These are phyloP conservation scores for Straminergon stramineum DNA, from an alignment of 225 moss, liverwort and hornwort genomes.

Conservation along the genomic window DNA sequence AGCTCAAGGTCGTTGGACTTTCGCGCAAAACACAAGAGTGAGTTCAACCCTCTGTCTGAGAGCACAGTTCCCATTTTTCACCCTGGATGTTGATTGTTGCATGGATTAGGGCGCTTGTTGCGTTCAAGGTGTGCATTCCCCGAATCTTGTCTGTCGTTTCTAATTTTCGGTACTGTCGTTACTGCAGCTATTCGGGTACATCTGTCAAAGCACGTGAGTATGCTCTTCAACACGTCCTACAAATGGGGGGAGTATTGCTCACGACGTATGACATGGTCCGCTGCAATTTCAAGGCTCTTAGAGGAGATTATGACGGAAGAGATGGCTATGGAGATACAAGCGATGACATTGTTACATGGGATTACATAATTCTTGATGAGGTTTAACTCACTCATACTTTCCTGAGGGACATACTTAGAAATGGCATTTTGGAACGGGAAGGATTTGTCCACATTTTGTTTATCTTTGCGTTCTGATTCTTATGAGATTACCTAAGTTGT, in stretches of 20 bases:
- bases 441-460: neutral
- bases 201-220: slow-evolving; percentile 61
- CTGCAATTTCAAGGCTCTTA: slow-evolving; percentile 73
- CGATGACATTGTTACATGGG: slow-evolving; percentile 74
- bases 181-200: slow-evolving; percentile 66
- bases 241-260: slow-evolving; percentile 75
- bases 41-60: neutral
- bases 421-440: neutral
- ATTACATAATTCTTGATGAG: slow-evolving; percentile 94
- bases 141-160: neutral
- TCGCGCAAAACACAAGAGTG: slow-evolving; percentile 69
- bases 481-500: neutral
- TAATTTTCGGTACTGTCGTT: neutral
- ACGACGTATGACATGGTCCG: slow-evolving; percentile 99
- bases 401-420: neutral
- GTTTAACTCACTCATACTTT: neutral
- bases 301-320: slow-evolving; percentile 65
- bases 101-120: neutral
- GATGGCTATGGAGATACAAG: slow-evolving; percentile 65
- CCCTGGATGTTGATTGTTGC: neutral
- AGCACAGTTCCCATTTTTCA: neutral
- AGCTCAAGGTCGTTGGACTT: slow-evolving; percentile 73
- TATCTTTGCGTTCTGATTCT: neutral
- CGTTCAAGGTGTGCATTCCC: neutral
- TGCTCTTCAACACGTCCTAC: slow-evolving; percentile 63